Conservation (phyloP, 257 asterid species). For the Coffea eugenioides region DNA sequence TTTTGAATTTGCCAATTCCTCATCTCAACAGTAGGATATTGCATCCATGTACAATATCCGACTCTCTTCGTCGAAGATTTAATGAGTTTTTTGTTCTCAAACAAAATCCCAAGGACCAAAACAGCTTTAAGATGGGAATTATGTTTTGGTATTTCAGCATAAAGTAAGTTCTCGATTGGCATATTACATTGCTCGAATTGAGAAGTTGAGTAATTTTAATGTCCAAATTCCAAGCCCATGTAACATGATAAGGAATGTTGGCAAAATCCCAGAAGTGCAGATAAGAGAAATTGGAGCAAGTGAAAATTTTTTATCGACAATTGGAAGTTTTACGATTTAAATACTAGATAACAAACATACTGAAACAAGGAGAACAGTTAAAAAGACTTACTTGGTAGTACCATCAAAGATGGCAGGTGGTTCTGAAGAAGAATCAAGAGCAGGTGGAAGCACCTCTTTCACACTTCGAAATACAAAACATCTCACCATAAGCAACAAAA, state of each 20-base stretch:
- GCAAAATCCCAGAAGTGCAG: not conserved
- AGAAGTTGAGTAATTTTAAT: not conserved
- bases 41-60: not conserved
- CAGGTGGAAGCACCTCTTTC: conserved; percentile 66
- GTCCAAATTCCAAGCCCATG: not conserved
- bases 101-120: not conserved
- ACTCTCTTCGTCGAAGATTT: not conserved
- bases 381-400: conserved; percentile 56
- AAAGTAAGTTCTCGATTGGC: not conserved
- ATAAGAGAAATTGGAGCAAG: not conserved
- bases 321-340: not conserved
- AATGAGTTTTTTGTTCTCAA: not conserved
- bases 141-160: not conserved
- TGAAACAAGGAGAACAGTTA: not conserved
- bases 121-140: not conserved
- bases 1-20: not conserved
- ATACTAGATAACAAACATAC: too few relatives aligned
- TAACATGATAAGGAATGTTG: not conserved
- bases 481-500: not conserved
- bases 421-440: conserved; percentile 76
- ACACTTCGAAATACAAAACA: conserved; percentile 17
- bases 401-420: conserved; percentile 84
- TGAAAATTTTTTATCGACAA: not conserved
- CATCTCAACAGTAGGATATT: not conserved
- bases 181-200: not conserved